Conservation (phyloP, 768 basidiomycete species). For the Suillus tomentosus region DNA sequence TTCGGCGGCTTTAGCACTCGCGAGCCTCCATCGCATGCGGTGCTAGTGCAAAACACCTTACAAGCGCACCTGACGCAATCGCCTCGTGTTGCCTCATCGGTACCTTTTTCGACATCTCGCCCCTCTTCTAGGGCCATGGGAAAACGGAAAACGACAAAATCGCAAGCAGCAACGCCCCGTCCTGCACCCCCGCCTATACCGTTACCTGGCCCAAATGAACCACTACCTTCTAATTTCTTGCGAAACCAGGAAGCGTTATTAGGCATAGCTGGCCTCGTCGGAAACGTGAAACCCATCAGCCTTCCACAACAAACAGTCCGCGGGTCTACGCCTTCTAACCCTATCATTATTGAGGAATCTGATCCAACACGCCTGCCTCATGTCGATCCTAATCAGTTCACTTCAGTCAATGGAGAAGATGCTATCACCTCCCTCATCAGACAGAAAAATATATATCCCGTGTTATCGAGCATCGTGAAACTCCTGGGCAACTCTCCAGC, state of each 20-base stretch:
- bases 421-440: constrained; percentile 59
- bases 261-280: constrained; percentile 71
- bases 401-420: constrained; percentile 56
- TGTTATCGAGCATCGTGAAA: constrained; percentile 62
- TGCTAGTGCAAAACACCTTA: constrained; percentile 1
- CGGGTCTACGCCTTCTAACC: constrained; percentile 60
- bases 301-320: constrained; percentile 42
- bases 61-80: neutral
- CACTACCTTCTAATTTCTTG: constrained; percentile 66
- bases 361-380: constrained; percentile 32
- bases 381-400: constrained; percentile 45
- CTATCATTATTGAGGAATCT: constrained; percentile 71
- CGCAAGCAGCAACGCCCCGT: constrained; percentile 45
- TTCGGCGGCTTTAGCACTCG: constrained; percentile 41
- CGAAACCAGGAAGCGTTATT: constrained; percentile 73
- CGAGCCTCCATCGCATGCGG: constrained; percentile 32
- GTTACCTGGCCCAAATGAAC: constrained; percentile 62
- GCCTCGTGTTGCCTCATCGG: constrained; percentile 6
- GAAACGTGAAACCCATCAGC: constrained; percentile 61
- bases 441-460: constrained; percentile 67
- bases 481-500: constrained; percentile 47
- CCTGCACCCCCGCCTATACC: constrained; percentile 56
- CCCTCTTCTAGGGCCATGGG: constrained; percentile 23
- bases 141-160: constrained; percentile 37
- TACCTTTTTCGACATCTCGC: constrained; percentile 13